Evolutionary conservation across 768 basidiomycete species (phyloP), one percentile per base, ranked within the genome.

Genomic region (Dendrothele bispora): DNA sequence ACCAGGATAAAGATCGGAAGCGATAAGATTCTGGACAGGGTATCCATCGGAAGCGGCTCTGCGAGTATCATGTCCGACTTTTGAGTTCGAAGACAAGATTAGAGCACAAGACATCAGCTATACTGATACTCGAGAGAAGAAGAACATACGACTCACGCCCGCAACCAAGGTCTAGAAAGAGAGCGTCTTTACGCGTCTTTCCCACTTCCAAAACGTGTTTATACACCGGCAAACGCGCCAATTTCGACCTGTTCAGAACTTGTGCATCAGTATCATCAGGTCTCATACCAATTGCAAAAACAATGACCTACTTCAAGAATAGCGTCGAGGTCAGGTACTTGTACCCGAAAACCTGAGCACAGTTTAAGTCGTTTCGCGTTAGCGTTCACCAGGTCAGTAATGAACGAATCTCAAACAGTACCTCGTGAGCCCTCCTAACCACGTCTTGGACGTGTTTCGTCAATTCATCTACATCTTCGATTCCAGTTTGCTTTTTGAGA

Each of bases 141-240:
- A 32, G 3, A 18, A 4, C 8, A 14, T 17, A 1, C 10, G 21
- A 59, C 64, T 46, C 26, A 76, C 74, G 74, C 50, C 71, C 72
- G 49, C 74, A 76, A 5, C 70, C 74, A n/a, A 73, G 56, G 48
- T 76, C 74, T 10, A 76, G 60, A 2, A 74, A 56, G 17, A 64
- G 43, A 26, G 58, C 58, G 18, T 53, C 50, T 5, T 50, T 46
- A 21, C 61, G 48, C 22, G 54, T 43, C 32, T 46, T 38, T 14
- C 39, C 55, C 4, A 64, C 34, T 20, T 49, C 20, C 7, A 64
- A 49, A 14, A 51, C 52, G 14, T 43, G 44, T 14, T 38, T 35
- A 35, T 64, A 64, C 4, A 51, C 57, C 12, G 59, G 59, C 4
- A 57, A 39, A 24, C 47, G 43, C 14, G 54, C 54, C 28, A 61